Percentiles rank a stretch among this genome's conserved stretches.
Evolutionary conservation across 2,329 filamentous ascomycete species (phyloP).

Genomic region (Arthrobotrys sinensis): DNA sequence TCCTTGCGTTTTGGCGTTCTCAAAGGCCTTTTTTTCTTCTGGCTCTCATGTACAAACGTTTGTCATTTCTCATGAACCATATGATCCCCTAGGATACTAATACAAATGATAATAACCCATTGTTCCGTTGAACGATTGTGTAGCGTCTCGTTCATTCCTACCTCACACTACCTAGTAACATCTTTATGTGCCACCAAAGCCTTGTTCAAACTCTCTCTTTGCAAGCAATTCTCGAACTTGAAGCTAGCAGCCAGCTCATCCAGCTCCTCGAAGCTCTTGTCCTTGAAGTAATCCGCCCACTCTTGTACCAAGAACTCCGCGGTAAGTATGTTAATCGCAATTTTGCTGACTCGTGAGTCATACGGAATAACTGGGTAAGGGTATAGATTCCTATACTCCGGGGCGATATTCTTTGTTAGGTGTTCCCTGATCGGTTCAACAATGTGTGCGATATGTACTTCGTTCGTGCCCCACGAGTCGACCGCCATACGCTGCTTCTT

Average conservation of each 20-base stretch:
- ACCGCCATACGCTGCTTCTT: slow-evolving; percentile 73
- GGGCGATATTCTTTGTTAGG: slow-evolving; percentile 68
- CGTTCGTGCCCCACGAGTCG: slow-evolving; percentile 72
- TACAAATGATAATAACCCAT: slow-evolving; percentile 16
- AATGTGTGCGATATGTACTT: slow-evolving; percentile 65
- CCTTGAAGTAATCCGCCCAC: slow-evolving; percentile 73
- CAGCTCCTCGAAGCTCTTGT: slow-evolving; percentile 71
- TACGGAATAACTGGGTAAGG: slow-evolving; percentile 71
- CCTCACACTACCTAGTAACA: slow-evolving; percentile 15
- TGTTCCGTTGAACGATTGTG: neutral
- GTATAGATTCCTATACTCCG: slow-evolving; percentile 69
- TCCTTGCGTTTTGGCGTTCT: slow-evolving; percentile 9
- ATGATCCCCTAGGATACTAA: slow-evolving; percentile 6
- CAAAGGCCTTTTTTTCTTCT: slow-evolving; percentile 3
- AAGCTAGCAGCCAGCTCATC: slow-evolving; percentile 73
- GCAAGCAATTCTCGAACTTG: slow-evolving; percentile 72
- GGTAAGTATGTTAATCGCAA: slow-evolving; percentile 71
- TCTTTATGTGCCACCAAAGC: slow-evolving; percentile 63
- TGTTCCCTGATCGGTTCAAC: slow-evolving; percentile 69
- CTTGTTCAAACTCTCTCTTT: slow-evolving; percentile 71
- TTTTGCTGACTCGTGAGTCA: slow-evolving; percentile 70
- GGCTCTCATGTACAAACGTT: neutral
- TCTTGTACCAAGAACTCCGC: slow-evolving; percentile 72
- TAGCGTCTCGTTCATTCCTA: neutral
- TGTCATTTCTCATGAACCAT: neutral